Percentiles rank a stretch among this genome's conserved stretches.
Evolutionary conservation across 2,329 filamentous ascomycete species (phyloP).

Genomic region (Exophiala lecanii-corni): DNA sequence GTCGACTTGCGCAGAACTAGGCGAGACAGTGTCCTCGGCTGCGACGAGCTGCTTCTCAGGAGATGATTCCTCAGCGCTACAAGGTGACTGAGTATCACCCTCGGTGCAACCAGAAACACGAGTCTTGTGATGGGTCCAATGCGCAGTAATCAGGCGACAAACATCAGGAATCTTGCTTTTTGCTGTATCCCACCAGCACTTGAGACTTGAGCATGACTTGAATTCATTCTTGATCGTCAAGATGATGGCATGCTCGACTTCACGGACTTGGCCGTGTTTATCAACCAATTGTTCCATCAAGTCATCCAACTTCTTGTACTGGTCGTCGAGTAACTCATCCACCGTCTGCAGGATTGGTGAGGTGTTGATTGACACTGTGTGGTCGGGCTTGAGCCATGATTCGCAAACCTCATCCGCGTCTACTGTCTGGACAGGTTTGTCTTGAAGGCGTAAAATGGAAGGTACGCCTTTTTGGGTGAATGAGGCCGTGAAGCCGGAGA

Average conservation of each 20-base stretch:
- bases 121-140: constrained; percentile 26
- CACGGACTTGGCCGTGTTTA: constrained; percentile 27
- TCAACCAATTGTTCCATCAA: constrained; percentile 27
- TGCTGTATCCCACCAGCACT: constrained; percentile 30
- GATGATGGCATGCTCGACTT: constrained; percentile 29
- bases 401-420: constrained; percentile 23
- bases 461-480: constrained; percentile 29
- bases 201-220: constrained; percentile 25
- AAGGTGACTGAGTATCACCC: constrained; percentile 10
- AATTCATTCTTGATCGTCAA: constrained; percentile 30
- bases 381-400: constrained; percentile 23
- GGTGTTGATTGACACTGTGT: constrained; percentile 9
- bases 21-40: too few relatives aligned
- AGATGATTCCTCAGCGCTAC: background rate
- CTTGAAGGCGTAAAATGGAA: constrained; percentile 28
- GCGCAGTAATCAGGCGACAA: constrained; percentile 28
- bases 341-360: background rate
- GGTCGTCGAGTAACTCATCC: constrained; percentile 22
- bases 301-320: constrained; percentile 28
- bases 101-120: constrained; percentile 11
- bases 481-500: constrained; percentile 33
- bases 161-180: constrained; percentile 30
- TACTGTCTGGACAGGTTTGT: constrained; percentile 25
- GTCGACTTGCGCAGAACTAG: background rate
- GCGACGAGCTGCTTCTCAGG: too few relatives aligned